These are phyloP conservation scores for Gaertneriomyces semiglobifer DNA, from an alignment of 192 early-diverging fungal genomes.

Conservation along the genomic window DNA sequence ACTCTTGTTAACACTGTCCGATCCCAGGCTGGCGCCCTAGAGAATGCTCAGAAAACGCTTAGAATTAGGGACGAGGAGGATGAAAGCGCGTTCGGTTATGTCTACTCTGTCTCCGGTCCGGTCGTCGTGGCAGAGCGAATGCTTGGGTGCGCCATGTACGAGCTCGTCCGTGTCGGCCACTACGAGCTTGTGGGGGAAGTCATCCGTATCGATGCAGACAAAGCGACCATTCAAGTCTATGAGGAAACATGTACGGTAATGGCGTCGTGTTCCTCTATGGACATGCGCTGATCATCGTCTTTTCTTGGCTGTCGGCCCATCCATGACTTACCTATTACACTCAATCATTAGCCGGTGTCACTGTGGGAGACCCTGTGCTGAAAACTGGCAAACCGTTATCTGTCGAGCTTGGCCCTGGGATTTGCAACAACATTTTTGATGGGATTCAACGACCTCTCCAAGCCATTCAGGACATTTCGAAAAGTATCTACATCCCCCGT, in stretches of 20 bases:
- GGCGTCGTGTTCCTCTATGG: neutral
- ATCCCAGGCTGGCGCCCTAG: constrained; percentile 69
- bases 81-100: constrained; percentile 84
- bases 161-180: constrained; percentile 98
- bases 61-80: constrained; percentile 82
- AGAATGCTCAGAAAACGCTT: constrained; percentile 79
- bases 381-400: constrained; percentile 97
- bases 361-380: constrained; percentile 98
- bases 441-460: constrained; percentile 97
- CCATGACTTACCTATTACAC: neutral
- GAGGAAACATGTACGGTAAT: constrained; percentile 87
- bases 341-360: constrained; percentile 74
- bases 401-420: constrained; percentile 94
- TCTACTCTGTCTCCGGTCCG: constrained; percentile 98
- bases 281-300: constrained; percentile 1
- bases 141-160: constrained; percentile 96
- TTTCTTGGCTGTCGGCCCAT: constrained; percentile 2
- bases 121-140: constrained; percentile 99
- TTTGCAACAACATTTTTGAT: constrained; percentile 95
- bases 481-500: constrained; percentile 98
- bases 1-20: too few relatives aligned
- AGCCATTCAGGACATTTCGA: constrained; percentile 86
- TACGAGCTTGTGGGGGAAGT: constrained; percentile 98
- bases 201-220: constrained; percentile 98
- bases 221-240: constrained; percentile 99